Evolutionary conservation across 768 basidiomycete genomes (phyloP), one percentile per base, ranked within the genome.

Genomic region (Lentinula detonsa): DNA sequence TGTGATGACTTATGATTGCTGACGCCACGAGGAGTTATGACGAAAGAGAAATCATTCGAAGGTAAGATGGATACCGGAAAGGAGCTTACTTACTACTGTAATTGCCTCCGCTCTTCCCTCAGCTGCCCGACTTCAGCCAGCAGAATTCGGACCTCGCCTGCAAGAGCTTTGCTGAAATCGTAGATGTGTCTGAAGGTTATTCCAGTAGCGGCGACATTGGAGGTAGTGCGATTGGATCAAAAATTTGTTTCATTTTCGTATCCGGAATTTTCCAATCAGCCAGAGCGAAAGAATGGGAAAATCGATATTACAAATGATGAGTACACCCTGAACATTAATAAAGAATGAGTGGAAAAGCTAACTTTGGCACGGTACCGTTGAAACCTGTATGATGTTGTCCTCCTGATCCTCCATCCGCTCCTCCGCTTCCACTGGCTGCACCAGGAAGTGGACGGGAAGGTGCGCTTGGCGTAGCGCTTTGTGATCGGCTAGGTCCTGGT

Each of bases 121-220:
- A 85, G 76, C 65, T 85, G 82, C 28, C 84, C 84, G 16, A 85
- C 84, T 65, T 85, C 84, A 21, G 79, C 78, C 28, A 85, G 77
- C 15, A 85, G 76, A 59, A 85, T 84, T 39, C 84, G 81, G n/a
- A 85, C 83, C 68, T 85, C 84, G 59, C 77, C 70, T 8, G 84
- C 84, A 42, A 85, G 79, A 1, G 84, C 84, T 65, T 85, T 85
- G 71, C 82, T 84, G 68, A 85, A 85, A 66, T 85, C 83, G 63
- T 83, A 81, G 56, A 85, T 67, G 67, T 85, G 84, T 77, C 67
- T 68, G 16, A 34, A 8, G 45, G 15, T 13, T 5, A 39, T 2
- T 8, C 37, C 5, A 48, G 46, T 23, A 9, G 11, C n/a, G 8
- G 46, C 37, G 37, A 39, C 13, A 39, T 39, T 13, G 13, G 37